Evolutionary conservation across 2,329 filamentous ascomycete species (phyloP).

Genomic region (Herpotrichia juniperi): DNA sequence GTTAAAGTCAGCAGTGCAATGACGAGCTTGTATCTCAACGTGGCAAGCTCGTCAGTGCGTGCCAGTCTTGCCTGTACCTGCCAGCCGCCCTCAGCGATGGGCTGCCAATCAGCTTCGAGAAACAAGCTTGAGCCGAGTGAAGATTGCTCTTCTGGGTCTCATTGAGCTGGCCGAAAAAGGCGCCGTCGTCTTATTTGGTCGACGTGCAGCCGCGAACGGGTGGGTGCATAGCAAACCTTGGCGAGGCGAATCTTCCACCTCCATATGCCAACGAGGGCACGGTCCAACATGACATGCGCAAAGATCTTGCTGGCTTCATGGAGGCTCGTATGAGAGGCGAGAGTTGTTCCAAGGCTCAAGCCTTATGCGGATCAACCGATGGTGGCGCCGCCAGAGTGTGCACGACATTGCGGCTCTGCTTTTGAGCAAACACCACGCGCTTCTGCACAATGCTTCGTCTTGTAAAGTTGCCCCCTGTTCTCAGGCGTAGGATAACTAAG

Average conservation of each 20-base stretch:
- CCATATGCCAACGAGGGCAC: neutral
- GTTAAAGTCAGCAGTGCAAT: constrained; percentile 18
- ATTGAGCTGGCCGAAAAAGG: constrained; percentile 32
- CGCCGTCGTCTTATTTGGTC: constrained; percentile 34
- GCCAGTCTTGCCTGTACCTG: constrained; percentile 20
- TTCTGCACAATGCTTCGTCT: too few species aligned
- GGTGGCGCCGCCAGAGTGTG: neutral
- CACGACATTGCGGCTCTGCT: neutral
- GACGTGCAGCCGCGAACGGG: constrained; percentile 35
- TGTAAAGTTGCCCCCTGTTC: too few species aligned
- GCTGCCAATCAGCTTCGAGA: constrained; percentile 18
- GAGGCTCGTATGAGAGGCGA: neutral
- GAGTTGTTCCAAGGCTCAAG: neutral
- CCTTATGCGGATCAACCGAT: neutral
- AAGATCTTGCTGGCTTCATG: neutral
- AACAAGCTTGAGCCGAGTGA: constrained; percentile 12
- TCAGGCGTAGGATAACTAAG: too few species aligned
- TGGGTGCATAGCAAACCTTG: constrained; percentile 32
- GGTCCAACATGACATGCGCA: neutral
- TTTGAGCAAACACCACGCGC: too few species aligned
- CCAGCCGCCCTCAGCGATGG: constrained; percentile 5
- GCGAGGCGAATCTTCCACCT: constrained; percentile 13
- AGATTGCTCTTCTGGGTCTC: constrained; percentile 35
- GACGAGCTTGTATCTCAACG: constrained; percentile 21
- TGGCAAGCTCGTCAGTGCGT: constrained; percentile 25